phyloP scores from a whole-genome alignment of 257 asterid species.

The Plantago major region DNA sequence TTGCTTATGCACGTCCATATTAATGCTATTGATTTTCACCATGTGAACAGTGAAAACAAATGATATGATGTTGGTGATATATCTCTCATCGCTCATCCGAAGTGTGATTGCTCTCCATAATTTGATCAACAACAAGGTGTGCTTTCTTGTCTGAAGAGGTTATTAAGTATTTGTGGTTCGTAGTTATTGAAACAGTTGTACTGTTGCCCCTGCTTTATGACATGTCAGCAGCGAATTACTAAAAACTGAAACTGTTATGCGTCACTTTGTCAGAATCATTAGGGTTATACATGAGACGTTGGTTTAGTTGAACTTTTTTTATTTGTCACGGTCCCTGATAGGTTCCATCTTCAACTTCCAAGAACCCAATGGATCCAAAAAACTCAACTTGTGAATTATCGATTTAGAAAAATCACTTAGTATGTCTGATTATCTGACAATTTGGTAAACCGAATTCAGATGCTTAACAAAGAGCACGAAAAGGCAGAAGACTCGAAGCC shows the following conservation, averaged over 20 bases:
- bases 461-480: slow-evolving; percentile 95
- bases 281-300: neutral
- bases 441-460: slow-evolving; percentile 34
- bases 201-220: neutral
- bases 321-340: neutral
- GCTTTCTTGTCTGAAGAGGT: slow-evolving; percentile 15
- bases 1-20: neutral
- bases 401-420: no score
- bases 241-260: neutral
- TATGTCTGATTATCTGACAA: neutral
- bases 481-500: slow-evolving; percentile 86
- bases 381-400: no score
- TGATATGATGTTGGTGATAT: slow-evolving; percentile 95
- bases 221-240: neutral
- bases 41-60: slow-evolving; percentile 75
- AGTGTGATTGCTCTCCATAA: slow-evolving; percentile 93
- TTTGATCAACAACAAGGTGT: slow-evolving; percentile 90
- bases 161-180: neutral
- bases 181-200: neutral
- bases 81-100: slow-evolving; percentile 85
- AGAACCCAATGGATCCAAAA: neutral
- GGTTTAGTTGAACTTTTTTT: neutral
- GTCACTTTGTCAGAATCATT: no score
- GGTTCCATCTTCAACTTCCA: neutral
- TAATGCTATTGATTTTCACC: slow-evolving; percentile 9